phyloP scores from a whole-genome alignment of 1,284 basidiomycete species.

The Melampsora medusae region DNA sequence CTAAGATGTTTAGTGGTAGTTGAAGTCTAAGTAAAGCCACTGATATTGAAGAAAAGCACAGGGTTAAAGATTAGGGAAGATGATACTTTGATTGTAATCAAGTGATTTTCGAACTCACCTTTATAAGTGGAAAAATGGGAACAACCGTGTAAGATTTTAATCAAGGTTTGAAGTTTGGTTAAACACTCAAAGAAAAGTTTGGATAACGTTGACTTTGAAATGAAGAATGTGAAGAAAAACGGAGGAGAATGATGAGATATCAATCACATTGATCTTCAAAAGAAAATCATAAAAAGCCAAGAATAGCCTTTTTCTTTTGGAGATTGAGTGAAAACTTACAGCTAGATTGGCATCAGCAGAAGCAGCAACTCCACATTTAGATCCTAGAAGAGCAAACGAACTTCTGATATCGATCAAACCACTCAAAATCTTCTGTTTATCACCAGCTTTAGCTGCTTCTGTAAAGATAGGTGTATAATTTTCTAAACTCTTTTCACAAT shows the following conservation, averaged over 20 bases:
- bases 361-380: constrained; percentile 1
- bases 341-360: neutral
- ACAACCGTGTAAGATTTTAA: neutral
- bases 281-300: neutral
- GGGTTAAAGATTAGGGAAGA: too few relatives aligned
- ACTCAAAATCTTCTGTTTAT: neutral
- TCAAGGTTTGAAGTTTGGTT: neutral
- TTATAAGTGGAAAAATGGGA: neutral
- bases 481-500: neutral
- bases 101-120: neutral
- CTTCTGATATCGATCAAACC: neutral
- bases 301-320: neutral
- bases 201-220: neutral
- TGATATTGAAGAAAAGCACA: too few relatives aligned
- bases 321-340: neutral
- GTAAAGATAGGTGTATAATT: neutral
- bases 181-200: neutral
- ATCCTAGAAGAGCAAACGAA: neutral
- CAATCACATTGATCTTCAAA: too few relatives aligned
- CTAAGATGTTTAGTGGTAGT: neutral
- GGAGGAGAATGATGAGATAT: too few relatives aligned
- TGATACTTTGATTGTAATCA: too few relatives aligned
- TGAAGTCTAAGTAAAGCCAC: neutral
- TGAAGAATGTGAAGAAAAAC: too few relatives aligned
- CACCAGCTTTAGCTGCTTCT: neutral